Evolutionary conservation across 306 rosid genomes (phyloP), one percentile per base, ranked within the genome.

Genomic region (Abrus pulchellus): DNA sequence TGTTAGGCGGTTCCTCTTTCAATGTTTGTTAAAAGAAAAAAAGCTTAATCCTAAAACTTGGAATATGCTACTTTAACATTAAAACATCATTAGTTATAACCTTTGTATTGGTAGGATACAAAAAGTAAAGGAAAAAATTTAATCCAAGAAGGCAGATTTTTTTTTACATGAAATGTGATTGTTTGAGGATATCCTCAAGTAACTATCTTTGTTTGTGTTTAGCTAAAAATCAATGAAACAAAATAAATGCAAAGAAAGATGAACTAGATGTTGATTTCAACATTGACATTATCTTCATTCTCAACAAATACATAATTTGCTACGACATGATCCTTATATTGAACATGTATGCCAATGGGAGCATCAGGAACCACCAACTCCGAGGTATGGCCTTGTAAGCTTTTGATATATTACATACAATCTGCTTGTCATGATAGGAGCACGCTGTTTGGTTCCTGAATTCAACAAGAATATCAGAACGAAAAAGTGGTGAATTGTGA

Each of bases 401-500:
- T 44, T 65, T 79, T 48, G 90, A 80, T 80, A 48, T 44, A 56
- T 68, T 86, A 68, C 93, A 91, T 38, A 4, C 77, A 61, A 61
- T 78, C 81, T 83, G 74, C 43, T 85, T 85, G 53, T 83, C 88
- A 6, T 88, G 82, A 49, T 80, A 83, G 32, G 88, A 82, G 79
- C 90, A 88, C 36, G 83, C 82, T 7, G 90, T 88, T 65, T 88
- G 91, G 53, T 90, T 90, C 88, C 92, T 91, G 48, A 40, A 82
- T 41, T 54, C 78, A 56, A 30, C 68, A 72, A 65, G 27, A 77
- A 67, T 10, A 78, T 59, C 3, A 52, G 41, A 55, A 48, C 64
- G 29, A 72, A 28, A 43, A n/a, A 77, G 55, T 1, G 61, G 69
- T 34, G 29, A 53, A 9, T 34, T 34, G 33, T 12, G 12, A 49